Evolutionary conservation across 2,329 filamentous ascomycete genomes (phyloP), one percentile per base, ranked within the genome.

Genomic region (Colletotrichum brevisporum): DNA sequence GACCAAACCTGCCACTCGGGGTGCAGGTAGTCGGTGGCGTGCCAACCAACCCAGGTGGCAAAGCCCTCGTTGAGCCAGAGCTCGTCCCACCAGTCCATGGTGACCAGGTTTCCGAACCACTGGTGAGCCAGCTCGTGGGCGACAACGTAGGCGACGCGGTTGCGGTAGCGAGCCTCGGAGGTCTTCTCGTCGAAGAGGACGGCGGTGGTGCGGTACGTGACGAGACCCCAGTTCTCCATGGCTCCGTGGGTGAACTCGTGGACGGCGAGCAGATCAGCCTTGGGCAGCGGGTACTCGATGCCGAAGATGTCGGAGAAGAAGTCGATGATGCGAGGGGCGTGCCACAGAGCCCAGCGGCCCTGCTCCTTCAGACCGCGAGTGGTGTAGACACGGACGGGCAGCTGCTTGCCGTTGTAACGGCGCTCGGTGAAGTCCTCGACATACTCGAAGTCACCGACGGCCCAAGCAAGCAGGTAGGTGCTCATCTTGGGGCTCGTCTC

Each of bases 1-100:
- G 93, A 92, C 96, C 96, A 99, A 39, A 98, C 92, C 75, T 98
- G 91, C 95, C 96, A 98, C 74, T 98, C 95, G 3, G 96, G 96
- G 81, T 98, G 94, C 63, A 98, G 89, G 78, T 97, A 89, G 78
- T 98, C 94, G 67, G 95, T 90, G 10, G 94, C 95, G 70, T 95
- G 88, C 95, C 95, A 99, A 60, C 95, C 96, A 51, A 98, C 95
- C 95, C 95, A 98, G 3, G 96, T 99, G 50, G 96, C 96, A 78
- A 99, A 99, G 13, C 95, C 95, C 81, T 98, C 95, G 76, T 97
- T 97, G 60, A 97, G 87, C 94, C 94, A 97, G 48, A 96, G 88
- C 83, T 97, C 93, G 77, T 92, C 94, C 94, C 93, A 96, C 94
- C 94, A 97, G 79, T 97, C 94, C 94, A 97, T 97, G 6, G 95